Base-by-base conservation (phyloP, 345 rosid genomes). In the Lepidium africanum region DNA sequence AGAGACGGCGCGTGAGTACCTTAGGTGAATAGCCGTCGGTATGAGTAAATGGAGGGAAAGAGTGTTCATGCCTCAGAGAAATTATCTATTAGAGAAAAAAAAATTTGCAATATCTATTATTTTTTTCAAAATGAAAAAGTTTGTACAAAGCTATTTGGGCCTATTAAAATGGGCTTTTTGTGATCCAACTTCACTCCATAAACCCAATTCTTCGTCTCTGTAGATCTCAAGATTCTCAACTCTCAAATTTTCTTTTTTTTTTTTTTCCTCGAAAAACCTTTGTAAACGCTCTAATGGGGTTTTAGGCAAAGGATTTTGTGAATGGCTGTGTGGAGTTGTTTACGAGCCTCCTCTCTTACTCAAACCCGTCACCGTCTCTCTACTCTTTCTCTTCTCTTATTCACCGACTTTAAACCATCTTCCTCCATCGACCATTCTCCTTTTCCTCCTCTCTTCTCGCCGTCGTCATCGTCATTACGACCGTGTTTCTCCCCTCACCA, bases 281-380 rank as follows among this genome's bases (percentile, higher is more conserved):
- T 6, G 32, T 27, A 4, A 4, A 27, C 32, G 32, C 6, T 27
- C 32, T 27, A 27, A 27, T 27, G 51, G 25, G 41, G 41, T 10
- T 54, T 54, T 15, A n/a, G 12, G 2, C 19, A 51, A 33, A 9
- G 16, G 14, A 4, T 10, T 27, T 2, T 23, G 67, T 19, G 16
- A 7, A 70, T 72, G 72, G n/a, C 42, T 9, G 17, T 67, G 19
- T 73, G 54, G 62, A 65, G 36, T 46, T 59, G 69, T 14, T 39
- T 74, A 60, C 74, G 74, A 32, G 53, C 53, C 59, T 68, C 68
- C 10, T 59, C 67, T 59, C 43, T 59, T 42, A 46, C 66, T 23
- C 17, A 14, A 15, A 45, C 49, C 9, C 69, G 73, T 19, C 78
- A 32, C 78, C 78, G 74, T 53, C 8, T 61, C 46, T 50, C 78